Percentiles rank a stretch among this genome's conserved stretches.
Conservation (phyloP, 306 rosid species). For the Medicago truncatula region MtrunA17r5.0-ANR NC_053047.1:5427501-5428000, state of each 20-base stretch:
- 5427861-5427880: constrained; percentile 39
- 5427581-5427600: neutral
- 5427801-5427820: constrained; percentile 12
- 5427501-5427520: neutral
- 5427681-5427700: constrained; percentile 5
- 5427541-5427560: neutral
- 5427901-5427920: constrained; percentile 43
- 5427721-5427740: neutral
- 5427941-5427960: neutral
- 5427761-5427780: neutral
- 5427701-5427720: neutral
- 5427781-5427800: constrained; percentile 18
- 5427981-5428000: constrained; percentile 35
- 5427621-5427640: neutral
- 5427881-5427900: constrained; percentile 41
- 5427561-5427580: neutral
- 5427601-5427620: neutral
- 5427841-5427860: constrained; percentile 50
- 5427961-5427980: constrained; percentile 16
- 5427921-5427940: neutral
- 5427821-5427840: constrained; percentile 42
- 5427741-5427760: constrained; percentile 16
- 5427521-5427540: constrained; percentile 9
- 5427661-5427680: constrained; percentile 13
- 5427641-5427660: neutral